Base-by-base conservation (phyloP, 345 rosid species). In the Laguncularia racemosa region DNA sequence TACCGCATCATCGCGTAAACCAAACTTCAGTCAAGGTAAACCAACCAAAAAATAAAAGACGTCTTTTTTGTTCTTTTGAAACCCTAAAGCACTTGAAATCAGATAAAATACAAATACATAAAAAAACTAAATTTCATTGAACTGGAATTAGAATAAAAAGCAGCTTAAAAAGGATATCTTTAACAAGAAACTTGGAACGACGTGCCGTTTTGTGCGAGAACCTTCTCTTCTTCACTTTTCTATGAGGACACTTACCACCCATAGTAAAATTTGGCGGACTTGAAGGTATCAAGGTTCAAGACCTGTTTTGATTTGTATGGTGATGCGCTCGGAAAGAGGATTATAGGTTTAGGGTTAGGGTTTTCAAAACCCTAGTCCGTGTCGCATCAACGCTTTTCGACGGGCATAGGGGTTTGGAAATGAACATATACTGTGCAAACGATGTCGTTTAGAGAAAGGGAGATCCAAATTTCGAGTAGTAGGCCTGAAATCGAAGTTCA, bases 201-300 rank as follows among this genome's bases (percentile, higher is more conserved):
- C 97, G 90, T 60, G 95, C 95, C 13, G 95, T 73, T 69, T 89
- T 89, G 80, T 89, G 97, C 53, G 97, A 87, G 74, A 69, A 79
- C 61, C 96, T 78, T 76, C 99, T 77, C 90, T 85, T 93, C 92
- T 89, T 93, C 59, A 89, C 95, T 60, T 89, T 89, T 76, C 97
- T 79, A 58, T 76, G 81, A 13, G 89, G 95, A 52, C 87, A 86
- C 61, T 81, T 86, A 10, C 95, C 89, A 80, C 82, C 84, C 72
- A 53, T 71, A 43, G 40, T 33, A 1, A 33, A 33, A 33, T 9
- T 33, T 33, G 40, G 7, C 40, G 40, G 9, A 33, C 7, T 33
- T 4, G 9, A 9, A 33, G 40, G 40, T 33, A 33, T 33, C 40
- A 4, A 9, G 7, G 7, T 10, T 33, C 40, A 4, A 9, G 7